Base-by-base conservation (phyloP, 2,329 filamentous ascomycete species). In the Botrytis galanthina region DNA sequence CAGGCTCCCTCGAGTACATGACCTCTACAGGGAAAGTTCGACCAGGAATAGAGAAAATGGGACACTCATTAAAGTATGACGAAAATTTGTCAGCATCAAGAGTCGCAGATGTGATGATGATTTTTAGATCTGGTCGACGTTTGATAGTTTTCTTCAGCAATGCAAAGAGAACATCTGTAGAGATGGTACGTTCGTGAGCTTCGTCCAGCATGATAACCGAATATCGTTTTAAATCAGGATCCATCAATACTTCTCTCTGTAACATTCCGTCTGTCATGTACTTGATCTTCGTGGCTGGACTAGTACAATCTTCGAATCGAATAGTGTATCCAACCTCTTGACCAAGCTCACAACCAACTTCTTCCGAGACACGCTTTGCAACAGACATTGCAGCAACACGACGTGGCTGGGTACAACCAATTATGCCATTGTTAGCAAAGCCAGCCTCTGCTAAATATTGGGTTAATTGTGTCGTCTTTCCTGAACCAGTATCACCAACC, bases 181-280 rank as follows among this genome's bases (percentile, higher is more conserved):
- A 90, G 78, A 99, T 97, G 0, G 96, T 99, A 74, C 96, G 91
- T 82, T 99, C 96, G 89, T 99, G 96, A 6, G 96, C 96, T 81
- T 99, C 96, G 81, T 99, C 96, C 78, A 99, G 87, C 91, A 99
- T 99, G 80, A 99, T 98, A 75, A 96, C 94, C 0, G 94, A 97
- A 81, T 99, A 99, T 77, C 93, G 90, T 80, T 88, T 92, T 77
- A 99, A 84, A 78, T 97, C 92, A 0, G 95, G 93, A 81, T 99
- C 96, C 77, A 98, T 88, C 70, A 99, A 87, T 81, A 98, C 94
- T 84, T 99, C 96, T 85, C 96, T 89, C 84, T 98, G 91, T 81
- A 99, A 88, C 93, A 98, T 98, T 83, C 96, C 96, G 80, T 99
- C 96, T 26, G 96, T 99, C 95, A 99, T 98, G 84, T 99, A 99